Conservation (phyloP, 345 rosid species). For the Noccaea bulbosa region DNA sequence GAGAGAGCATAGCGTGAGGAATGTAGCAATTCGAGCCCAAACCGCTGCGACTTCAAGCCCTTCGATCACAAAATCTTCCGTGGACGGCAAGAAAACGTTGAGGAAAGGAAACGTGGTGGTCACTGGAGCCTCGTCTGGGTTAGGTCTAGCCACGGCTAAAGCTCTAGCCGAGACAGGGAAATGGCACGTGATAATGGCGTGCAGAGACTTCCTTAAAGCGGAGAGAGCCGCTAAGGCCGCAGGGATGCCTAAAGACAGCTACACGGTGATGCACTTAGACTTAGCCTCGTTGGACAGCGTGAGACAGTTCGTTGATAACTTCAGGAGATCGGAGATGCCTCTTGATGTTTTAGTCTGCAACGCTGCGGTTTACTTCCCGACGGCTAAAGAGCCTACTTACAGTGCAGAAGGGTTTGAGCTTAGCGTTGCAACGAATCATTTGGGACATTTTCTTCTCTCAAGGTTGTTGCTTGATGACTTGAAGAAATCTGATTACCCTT, state of each 20-base stretch:
- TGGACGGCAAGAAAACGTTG: constrained; percentile 76
- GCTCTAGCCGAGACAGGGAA: constrained; percentile 89
- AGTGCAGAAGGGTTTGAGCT: constrained; percentile 97
- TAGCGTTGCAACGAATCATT: constrained; percentile 94
- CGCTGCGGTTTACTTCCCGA: constrained; percentile 94
- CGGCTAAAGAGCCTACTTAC: constrained; percentile 92
- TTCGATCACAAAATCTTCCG: constrained; percentile 48
- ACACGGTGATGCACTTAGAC: constrained; percentile 90
- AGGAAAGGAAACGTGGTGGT: constrained; percentile 78
- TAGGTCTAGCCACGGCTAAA: constrained; percentile 91
- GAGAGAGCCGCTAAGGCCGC: constrained; percentile 40
- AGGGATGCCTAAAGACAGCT: constrained; percentile 80
- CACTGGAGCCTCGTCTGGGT: constrained; percentile 93
- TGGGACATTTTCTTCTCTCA: constrained; percentile 90
- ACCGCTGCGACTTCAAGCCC: constrained; percentile 66
- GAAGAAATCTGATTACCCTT: constrained; percentile 84
- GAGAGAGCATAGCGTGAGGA: constrained; percentile 61
- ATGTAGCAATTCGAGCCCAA: constrained; percentile 66
- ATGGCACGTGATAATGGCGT: constrained; percentile 95
- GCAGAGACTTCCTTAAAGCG: constrained; percentile 60
- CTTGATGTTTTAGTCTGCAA: constrained; percentile 95
- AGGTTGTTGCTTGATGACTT: constrained; percentile 83
- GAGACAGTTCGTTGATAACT: constrained; percentile 82
- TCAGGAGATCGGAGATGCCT: constrained; percentile 67
- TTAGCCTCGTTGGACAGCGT: constrained; percentile 92